Evolutionary conservation across 192 early-diverging fungal species (phyloP).

Genomic region (Umbelopsis isabellina): DNA sequence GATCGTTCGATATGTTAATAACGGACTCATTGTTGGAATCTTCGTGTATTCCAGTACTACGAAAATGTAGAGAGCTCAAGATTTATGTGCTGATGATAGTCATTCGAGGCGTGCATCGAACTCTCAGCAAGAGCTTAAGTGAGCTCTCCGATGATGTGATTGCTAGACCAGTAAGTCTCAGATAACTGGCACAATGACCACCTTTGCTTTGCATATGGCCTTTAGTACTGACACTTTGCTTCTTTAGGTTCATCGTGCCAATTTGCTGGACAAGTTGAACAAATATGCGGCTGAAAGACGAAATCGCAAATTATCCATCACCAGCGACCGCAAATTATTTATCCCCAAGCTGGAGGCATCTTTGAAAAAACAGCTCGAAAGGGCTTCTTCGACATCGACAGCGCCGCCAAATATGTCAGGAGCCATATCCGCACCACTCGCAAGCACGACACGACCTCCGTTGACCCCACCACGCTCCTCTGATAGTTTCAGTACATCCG

Average conservation of each 20-base stretch:
- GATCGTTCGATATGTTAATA: not conserved
- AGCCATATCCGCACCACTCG: too few relatives aligned
- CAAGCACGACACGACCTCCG: too few relatives aligned
- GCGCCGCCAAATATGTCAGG: too few relatives aligned
- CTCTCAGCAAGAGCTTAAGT: not conserved
- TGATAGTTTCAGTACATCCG: too few relatives aligned
- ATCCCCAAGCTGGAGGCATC: slow-evolving; percentile 2
- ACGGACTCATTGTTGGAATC: not conserved
- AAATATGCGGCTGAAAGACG: not conserved
- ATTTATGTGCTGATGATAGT: not conserved
- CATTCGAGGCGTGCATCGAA: not conserved
- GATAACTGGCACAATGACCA: too few relatives aligned
- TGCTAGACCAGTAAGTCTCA: slow-evolving; percentile 8
- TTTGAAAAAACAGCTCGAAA: not conserved
- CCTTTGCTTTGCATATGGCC: too few relatives aligned
- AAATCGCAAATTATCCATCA: not conserved
- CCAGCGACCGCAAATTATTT: not conserved
- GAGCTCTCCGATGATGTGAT: not conserved
- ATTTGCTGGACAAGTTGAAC: slow-evolving; percentile 16
- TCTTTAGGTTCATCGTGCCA: not conserved
- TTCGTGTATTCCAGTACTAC: not conserved
- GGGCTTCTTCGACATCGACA: too few relatives aligned
- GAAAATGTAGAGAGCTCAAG: not conserved
- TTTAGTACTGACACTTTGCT: not conserved
- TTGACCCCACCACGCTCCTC: too few relatives aligned